Evolutionary conservation across 1,284 basidiomycete genomes (phyloP).

Genomic region (Naganishia cerealis): DNA sequence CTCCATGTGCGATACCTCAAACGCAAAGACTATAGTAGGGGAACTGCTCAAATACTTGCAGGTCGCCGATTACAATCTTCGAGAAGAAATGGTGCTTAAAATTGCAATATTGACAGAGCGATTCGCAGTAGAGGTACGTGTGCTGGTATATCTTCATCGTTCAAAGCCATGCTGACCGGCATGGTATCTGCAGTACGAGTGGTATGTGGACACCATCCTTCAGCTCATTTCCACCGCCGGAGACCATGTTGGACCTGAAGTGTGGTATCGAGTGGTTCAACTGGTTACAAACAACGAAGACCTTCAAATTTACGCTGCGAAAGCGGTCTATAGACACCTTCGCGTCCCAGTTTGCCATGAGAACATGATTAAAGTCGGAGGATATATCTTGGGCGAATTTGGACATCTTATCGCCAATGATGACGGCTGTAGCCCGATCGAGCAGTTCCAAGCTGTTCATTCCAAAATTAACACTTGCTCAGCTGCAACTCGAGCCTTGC

Average conservation of each 20-base stretch:
- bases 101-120: constrained; percentile 98
- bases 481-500: constrained; percentile 83
- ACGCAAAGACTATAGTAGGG: constrained; percentile 90
- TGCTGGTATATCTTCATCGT: constrained; percentile 37
- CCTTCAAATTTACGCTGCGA: constrained; percentile 89
- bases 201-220: constrained; percentile 95
- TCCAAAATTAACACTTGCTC: constrained; percentile 94
- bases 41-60: constrained; percentile 89
- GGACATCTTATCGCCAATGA: constrained; percentile 97
- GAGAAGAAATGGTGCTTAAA: constrained; percentile 98
- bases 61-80: constrained; percentile 89
- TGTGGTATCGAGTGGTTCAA: constrained; percentile 98
- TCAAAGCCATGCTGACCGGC: constrained; percentile 27
- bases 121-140: constrained; percentile 74
- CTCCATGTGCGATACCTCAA: constrained; percentile 97
- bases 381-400: constrained; percentile 95
- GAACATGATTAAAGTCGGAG: constrained; percentile 94
- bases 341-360: constrained; percentile 88
- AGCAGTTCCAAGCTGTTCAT: constrained; percentile 92
- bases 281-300: constrained; percentile 98
- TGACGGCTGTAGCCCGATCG: constrained; percentile 83
- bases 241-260: constrained; percentile 97
- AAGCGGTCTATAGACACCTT: constrained; percentile 88
- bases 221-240: constrained; percentile 94
- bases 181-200: constrained; percentile 66